Conservation (phyloP, 2,329 filamentous ascomycete species). For the Diaporthe velutina region DNA sequence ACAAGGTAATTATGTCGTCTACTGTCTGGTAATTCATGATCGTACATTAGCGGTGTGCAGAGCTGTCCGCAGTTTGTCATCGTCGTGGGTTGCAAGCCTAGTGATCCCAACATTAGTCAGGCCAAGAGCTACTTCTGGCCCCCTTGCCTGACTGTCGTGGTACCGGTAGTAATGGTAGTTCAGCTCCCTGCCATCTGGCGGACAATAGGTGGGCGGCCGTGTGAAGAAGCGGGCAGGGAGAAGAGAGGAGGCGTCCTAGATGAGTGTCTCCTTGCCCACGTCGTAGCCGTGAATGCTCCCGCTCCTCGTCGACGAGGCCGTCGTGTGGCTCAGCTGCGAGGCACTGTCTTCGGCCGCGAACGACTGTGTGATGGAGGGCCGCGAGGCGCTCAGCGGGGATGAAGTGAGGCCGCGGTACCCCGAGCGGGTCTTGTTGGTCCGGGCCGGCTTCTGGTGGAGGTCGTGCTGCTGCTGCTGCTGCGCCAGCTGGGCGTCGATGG, state of each 20-base stretch:
- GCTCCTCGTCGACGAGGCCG: constrained; percentile 16
- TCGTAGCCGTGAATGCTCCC: constrained; percentile 6
- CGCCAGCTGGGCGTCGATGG: constrained; percentile 51
- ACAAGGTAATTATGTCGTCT: not conserved
- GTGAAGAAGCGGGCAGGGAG: too few species aligned
- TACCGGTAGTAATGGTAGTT: not conserved
- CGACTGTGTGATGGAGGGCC: constrained; percentile 34
- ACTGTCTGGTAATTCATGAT: not conserved
- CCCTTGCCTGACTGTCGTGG: not conserved
- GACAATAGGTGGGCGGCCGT: too few species aligned
- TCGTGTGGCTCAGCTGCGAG: constrained; percentile 23
- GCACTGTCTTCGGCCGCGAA: constrained; percentile 35
- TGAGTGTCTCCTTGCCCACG: not conserved
- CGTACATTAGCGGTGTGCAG: constrained; percentile 6
- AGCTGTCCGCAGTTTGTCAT: not conserved
- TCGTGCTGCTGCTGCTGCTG: constrained; percentile 28
- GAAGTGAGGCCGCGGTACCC: constrained; percentile 38
- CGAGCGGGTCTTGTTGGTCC: constrained; percentile 28
- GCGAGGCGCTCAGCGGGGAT: constrained; percentile 28
- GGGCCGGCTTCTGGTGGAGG: constrained; percentile 15
- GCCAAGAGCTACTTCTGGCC: not conserved
- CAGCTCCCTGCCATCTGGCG: too few species aligned
- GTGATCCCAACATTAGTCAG: not conserved
- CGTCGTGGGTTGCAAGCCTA: not conserved
- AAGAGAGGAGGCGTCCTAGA: not conserved